Evolutionary conservation across 441 rosid genomes (phyloP).

Genomic region (Mallotus repandus): DNA sequence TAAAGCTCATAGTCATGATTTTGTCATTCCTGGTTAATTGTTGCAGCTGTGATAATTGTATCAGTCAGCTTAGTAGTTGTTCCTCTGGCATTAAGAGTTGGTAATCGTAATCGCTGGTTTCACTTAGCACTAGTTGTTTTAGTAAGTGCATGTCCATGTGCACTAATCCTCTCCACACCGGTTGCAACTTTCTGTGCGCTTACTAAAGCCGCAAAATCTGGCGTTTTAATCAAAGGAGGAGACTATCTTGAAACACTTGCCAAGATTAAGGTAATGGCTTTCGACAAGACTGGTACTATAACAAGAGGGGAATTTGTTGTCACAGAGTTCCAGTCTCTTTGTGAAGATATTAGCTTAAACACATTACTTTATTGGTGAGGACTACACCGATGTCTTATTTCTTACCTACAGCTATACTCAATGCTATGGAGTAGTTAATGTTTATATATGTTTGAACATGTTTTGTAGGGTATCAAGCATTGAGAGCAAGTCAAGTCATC

Average conservation of each 20-base stretch:
- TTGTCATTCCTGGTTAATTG: neutral
- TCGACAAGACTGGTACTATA: slow-evolving; percentile 93
- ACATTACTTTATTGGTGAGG: slow-evolving; percentile 67
- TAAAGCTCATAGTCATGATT: neutral
- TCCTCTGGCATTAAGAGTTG: slow-evolving; percentile 48
- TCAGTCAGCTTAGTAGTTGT: slow-evolving; percentile 49
- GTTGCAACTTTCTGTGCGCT: slow-evolving; percentile 93
- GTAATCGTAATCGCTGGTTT: slow-evolving; percentile 52
- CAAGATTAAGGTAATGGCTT: slow-evolving; percentile 65
- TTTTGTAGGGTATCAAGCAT: slow-evolving; percentile 74
- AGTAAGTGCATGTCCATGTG: slow-evolving; percentile 95
- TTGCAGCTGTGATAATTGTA: slow-evolving; percentile 57
- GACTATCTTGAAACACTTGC: slow-evolving; percentile 73
- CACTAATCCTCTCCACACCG: slow-evolving; percentile 86
- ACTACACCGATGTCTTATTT: neutral
- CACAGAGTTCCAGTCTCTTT: slow-evolving; percentile 50
- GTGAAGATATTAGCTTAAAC: slow-evolving; percentile 34
- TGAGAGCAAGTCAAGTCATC: slow-evolving; percentile 93
- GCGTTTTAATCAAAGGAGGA: slow-evolving; percentile 82
- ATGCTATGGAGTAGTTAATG: neutral
- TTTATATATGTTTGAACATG: neutral
- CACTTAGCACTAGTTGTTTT: slow-evolving; percentile 76
- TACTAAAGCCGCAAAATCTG: slow-evolving; percentile 74
- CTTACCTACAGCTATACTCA: neutral
- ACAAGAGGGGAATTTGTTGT: slow-evolving; percentile 85